These are phyloP conservation scores for Arctostaphylos glauca DNA, from an alignment of 148 eudicot species.

Conservation along the genomic window DNA sequence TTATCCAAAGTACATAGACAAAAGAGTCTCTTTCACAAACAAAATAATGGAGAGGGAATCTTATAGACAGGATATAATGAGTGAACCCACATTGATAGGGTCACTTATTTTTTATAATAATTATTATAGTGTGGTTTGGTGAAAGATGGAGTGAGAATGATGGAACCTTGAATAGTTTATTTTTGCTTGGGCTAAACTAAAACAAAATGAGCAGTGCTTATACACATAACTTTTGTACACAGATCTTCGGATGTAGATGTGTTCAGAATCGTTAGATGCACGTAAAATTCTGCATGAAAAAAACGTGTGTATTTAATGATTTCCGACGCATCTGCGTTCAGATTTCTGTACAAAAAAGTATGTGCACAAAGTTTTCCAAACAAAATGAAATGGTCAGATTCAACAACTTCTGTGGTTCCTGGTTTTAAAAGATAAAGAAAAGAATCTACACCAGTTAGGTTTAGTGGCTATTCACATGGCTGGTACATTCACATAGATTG, in stretches of 20 bases:
- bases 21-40: constrained; percentile 33
- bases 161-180: constrained; percentile 12
- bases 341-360: too few relatives aligned
- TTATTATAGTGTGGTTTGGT: constrained; percentile 9
- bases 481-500: not conserved
- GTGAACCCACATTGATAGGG: constrained; percentile 29
- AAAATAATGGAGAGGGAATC: constrained; percentile 39
- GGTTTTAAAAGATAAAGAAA: not conserved
- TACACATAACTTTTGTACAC: too few relatives aligned
- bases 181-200: not conserved
- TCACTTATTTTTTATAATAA: not conserved
- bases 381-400: not conserved
- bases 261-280: too few relatives aligned
- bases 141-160: constrained; percentile 17
- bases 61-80: constrained; percentile 28
- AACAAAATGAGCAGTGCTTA: too few relatives aligned
- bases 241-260: too few relatives aligned
- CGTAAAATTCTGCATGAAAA: too few relatives aligned
- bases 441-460: not conserved
- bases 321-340: too few relatives aligned
- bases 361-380: too few relatives aligned
- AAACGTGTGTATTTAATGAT: too few relatives aligned
- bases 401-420: not conserved
- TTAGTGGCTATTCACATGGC: not conserved
- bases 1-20: constrained; percentile 21